Evolutionary conservation across 75 land plant species (phyloP).

Genomic region (Gnetum montanum): DNA sequence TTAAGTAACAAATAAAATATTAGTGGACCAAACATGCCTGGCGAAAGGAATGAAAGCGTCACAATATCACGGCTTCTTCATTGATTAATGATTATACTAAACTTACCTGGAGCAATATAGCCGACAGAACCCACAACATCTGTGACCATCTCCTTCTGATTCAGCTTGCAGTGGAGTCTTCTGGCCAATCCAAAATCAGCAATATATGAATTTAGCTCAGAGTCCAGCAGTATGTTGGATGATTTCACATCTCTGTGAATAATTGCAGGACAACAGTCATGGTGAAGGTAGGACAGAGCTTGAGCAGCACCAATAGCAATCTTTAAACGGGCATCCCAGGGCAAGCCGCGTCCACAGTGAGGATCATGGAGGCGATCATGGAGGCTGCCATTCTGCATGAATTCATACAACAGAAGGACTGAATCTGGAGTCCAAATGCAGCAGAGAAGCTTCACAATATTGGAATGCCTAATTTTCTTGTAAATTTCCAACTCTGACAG

Average conservation of each 20-base stretch:
- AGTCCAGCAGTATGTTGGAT: constrained; percentile 55
- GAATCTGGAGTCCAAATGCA: constrained; percentile 46
- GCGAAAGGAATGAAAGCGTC: too few species aligned
- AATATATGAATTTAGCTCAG: constrained; percentile 29
- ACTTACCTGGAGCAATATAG: constrained; percentile 23
- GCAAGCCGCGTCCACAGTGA: constrained; percentile 14
- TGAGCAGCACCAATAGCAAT: constrained; percentile 49
- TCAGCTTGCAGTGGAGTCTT: constrained; percentile 18
- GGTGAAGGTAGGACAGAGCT: constrained; percentile 69
- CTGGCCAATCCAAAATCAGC: constrained; percentile 74
- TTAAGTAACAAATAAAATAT: too few species aligned
- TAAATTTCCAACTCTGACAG: constrained; percentile 46
- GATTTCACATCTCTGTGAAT: constrained; percentile 67
- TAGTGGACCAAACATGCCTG: too few species aligned
- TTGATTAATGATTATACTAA: too few species aligned
- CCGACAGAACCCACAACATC: constrained; percentile 64
- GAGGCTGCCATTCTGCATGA: constrained; percentile 43
- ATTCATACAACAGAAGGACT: constrained; percentile 42
- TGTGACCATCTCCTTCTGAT: constrained; percentile 42
- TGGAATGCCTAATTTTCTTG: constrained; percentile 51
- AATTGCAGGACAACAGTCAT: constrained; percentile 44
- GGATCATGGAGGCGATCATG: constrained; percentile 48
- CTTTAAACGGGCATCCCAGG: constrained; percentile 42
- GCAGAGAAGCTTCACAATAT: constrained; percentile 73
- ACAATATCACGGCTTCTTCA: too few species aligned